phyloP scores from a whole-genome alignment of 257 asterid species.

The Primulina huaijiensis region DNA sequence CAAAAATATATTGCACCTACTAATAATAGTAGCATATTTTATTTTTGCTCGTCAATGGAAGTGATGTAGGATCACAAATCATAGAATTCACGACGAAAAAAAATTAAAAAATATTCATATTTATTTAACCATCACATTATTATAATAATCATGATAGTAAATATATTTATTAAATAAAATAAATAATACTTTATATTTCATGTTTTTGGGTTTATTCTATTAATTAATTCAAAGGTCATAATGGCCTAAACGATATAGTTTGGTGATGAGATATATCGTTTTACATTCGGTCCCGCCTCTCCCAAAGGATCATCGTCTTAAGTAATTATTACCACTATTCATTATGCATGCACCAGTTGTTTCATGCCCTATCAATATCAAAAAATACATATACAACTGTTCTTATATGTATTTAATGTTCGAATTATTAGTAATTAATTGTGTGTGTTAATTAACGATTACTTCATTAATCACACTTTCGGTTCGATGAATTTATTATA shows the following conservation, averaged over 20 bases:
- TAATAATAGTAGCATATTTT: not conserved
- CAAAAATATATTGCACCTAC: not conserved
- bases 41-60: not conserved
- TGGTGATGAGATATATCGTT: not conserved
- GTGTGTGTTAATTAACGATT: too few relatives aligned
- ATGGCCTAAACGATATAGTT: not conserved
- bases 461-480: too few relatives aligned
- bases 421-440: too few relatives aligned
- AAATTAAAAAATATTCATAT: too few relatives aligned
- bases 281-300: slow-evolving; percentile 7
- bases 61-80: not conserved
- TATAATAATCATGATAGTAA: too few relatives aligned
- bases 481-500: too few relatives aligned
- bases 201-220: too few relatives aligned
- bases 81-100: not conserved
- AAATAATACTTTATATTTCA: too few relatives aligned
- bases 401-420: not conserved
- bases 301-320: not conserved
- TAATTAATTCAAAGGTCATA: not conserved
- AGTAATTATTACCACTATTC: slow-evolving; percentile 16
- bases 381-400: too few relatives aligned
- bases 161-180: too few relatives aligned
- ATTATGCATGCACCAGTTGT: slow-evolving; percentile 14
- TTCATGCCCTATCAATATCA: slow-evolving; percentile 14
- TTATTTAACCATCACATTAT: too few relatives aligned